phyloP scores from a whole-genome alignment of 768 basidiomycete species.

The Sistotremastrum suecicum region DNA sequence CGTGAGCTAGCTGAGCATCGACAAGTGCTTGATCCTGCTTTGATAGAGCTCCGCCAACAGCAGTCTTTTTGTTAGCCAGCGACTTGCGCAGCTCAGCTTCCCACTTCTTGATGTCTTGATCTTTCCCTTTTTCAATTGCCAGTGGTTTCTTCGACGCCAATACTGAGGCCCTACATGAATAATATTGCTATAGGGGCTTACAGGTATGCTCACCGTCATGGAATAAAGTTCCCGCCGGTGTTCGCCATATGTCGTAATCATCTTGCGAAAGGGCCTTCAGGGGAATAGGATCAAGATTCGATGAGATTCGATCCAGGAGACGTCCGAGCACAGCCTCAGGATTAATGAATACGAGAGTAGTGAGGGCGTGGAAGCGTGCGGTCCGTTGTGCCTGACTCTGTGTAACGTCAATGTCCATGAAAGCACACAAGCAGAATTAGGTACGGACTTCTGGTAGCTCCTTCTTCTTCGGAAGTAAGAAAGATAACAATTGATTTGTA shows the following conservation, averaged over 20 bases:
- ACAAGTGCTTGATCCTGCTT: slow-evolving; percentile 82
- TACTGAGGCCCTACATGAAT: slow-evolving; percentile 26
- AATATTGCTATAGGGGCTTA: slow-evolving; percentile 1
- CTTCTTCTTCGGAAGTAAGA: not conserved
- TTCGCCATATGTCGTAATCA: slow-evolving; percentile 76
- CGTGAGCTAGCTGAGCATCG: slow-evolving; percentile 70
- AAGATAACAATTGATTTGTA: not conserved
- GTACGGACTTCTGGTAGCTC: not conserved
- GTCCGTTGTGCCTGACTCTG: slow-evolving; percentile 7
- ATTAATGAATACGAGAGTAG: slow-evolving; percentile 70
- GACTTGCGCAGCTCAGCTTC: slow-evolving; percentile 85
- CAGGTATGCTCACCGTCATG: slow-evolving; percentile 48
- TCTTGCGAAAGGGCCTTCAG: slow-evolving; percentile 51
- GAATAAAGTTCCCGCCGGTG: slow-evolving; percentile 68
- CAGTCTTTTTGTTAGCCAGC: slow-evolving; percentile 66
- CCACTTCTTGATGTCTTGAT: slow-evolving; percentile 85
- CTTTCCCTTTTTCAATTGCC: slow-evolving; percentile 62
- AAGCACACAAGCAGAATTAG: not conserved
- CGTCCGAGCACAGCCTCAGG: slow-evolving; percentile 54
- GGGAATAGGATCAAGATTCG: slow-evolving; percentile 46
- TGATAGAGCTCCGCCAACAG: slow-evolving; percentile 35
- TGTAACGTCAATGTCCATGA: not conserved
- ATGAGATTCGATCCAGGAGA: slow-evolving; percentile 49
- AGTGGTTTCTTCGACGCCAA: slow-evolving; percentile 44
- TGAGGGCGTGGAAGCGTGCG: slow-evolving; percentile 61